These are phyloP conservation scores for Eucalyptus coolabah DNA, from an alignment of 345 rosid species.

Conservation along the genomic window DNA sequence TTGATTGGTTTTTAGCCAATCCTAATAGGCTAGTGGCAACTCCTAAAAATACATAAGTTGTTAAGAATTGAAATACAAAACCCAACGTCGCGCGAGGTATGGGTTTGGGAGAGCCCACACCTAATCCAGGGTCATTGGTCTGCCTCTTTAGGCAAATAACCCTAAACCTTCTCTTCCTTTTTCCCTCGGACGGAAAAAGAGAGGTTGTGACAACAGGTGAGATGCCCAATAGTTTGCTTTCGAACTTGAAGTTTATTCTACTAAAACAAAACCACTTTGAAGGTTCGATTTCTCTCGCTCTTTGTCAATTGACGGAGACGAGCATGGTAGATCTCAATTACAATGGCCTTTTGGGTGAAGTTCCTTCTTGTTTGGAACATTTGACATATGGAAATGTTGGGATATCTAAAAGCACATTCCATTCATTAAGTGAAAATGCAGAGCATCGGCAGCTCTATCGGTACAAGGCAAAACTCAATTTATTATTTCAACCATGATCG, in stretches of 20 bases:
- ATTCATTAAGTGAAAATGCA: background rate
- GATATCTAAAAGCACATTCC: background rate
- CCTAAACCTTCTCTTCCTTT: no score
- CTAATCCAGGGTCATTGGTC: no score
- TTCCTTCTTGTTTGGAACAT: background rate
- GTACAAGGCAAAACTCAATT: background rate
- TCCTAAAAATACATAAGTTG: no score
- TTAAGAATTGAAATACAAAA: no score
- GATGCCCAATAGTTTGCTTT: background rate
- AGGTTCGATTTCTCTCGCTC: background rate
- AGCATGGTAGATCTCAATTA: background rate
- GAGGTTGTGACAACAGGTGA: no score
- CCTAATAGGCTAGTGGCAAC: no score
- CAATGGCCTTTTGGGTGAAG: background rate
- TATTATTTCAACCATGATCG: accelerated
- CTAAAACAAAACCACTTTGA: background rate
- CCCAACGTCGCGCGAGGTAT: no score
- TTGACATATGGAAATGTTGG: background rate
- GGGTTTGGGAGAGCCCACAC: no score
- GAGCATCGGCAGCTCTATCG: background rate
- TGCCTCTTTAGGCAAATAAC: no score
- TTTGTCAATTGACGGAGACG: no score
- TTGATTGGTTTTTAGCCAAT: no score
- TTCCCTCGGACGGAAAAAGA: no score
- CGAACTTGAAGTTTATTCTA: background rate